A percentile compares a stretch with the other conserved stretches of the same genome.
Evolutionary conservation across 345 rosid genomes (phyloP).

Genomic region (Citrus australasica): DNA sequence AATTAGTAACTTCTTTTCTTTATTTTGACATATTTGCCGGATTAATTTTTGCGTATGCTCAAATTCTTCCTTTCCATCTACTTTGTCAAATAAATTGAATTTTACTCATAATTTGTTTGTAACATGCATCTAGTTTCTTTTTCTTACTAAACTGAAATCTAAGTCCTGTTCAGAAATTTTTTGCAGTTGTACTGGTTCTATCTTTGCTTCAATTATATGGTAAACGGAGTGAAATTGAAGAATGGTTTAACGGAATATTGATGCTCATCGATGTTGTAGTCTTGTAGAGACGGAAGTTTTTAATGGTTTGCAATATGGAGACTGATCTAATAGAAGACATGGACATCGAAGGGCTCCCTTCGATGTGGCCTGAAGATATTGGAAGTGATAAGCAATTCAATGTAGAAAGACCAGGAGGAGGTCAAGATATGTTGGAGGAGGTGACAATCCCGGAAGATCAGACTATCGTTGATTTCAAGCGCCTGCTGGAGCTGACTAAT

Average conservation of each 20-base stretch:
- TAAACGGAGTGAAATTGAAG: conserved; percentile 1
- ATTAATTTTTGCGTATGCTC: no score
- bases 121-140: neutral
- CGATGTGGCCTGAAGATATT: conserved; percentile 97
- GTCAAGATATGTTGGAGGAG: conserved; percentile 86
- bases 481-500: conserved; percentile 51
- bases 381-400: conserved; percentile 77
- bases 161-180: neutral
- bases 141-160: neutral
- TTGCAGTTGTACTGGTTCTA: neutral
- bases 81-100: neutral
- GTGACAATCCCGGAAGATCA: conserved; percentile 54
- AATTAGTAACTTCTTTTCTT: neutral
- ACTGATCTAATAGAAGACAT: conserved; percentile 66
- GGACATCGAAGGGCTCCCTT: conserved; percentile 75
- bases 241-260: conserved; percentile 3
- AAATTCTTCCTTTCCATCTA: neutral
- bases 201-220: conserved; percentile 2
- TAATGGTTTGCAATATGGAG: conserved; percentile 59
- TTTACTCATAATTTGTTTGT: neutral
- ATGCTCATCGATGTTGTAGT: conserved; percentile 6
- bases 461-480: conserved; percentile 59
- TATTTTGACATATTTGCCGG: neutral
- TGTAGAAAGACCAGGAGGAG: conserved; percentile 71
- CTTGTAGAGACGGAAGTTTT: conserved; percentile 7